Base-by-base conservation (phyloP, 371 early-diverging fungal genomes). In the Syncephalastrum sp. region DNA sequence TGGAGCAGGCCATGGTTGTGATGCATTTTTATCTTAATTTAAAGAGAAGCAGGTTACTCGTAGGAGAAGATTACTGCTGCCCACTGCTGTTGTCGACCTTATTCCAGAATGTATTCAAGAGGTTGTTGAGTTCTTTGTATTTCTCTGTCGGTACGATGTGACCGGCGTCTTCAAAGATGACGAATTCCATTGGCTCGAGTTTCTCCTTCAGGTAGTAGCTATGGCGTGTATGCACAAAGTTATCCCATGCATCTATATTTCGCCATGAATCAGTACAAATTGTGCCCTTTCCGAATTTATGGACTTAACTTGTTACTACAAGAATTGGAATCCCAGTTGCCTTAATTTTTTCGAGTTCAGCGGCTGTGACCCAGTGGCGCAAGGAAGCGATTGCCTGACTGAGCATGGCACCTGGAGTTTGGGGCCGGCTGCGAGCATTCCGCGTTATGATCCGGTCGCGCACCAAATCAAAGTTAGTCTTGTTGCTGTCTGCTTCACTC, bases 301-400 rank as follows among this genome's bases (percentile, higher is more conserved):
- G 14, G 14, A 59, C 65, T 65, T 55, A 33, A 66, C 66, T 66
- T 21, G 61, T 66, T 0, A 55, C 59, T 5, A 66, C 61, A 6
- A 66, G 29, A 3, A 50, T 50, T 1, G 66, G 53, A 1, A 61
- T 53, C 6, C 55, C 58, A 47, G 48, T 57, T 8, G 45, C 23
- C 21, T 47, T 44, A 43, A 68, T 68, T 27, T 42, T 56, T 4
- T 44, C 46, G 44, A 68, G 56, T 4, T 68, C 61, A 15, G 38
- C 43, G 1, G 44, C 60, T 1, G 64, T 54, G 6, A 68, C 64
- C 68, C 61, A 61, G 44, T 68, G 68, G 15, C 68, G 56, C 38
- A 68, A 33, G 5, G 63, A 57, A 4, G 68, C 68, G 49, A 68
- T 43, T 5, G 68, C 57, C 47, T 68, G 68, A n/a, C 68, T 63